Evolutionary conservation across 768 basidiomycete genomes (phyloP), one percentile per base, ranked within the genome.

Genomic region (Russula sp.): DNA sequence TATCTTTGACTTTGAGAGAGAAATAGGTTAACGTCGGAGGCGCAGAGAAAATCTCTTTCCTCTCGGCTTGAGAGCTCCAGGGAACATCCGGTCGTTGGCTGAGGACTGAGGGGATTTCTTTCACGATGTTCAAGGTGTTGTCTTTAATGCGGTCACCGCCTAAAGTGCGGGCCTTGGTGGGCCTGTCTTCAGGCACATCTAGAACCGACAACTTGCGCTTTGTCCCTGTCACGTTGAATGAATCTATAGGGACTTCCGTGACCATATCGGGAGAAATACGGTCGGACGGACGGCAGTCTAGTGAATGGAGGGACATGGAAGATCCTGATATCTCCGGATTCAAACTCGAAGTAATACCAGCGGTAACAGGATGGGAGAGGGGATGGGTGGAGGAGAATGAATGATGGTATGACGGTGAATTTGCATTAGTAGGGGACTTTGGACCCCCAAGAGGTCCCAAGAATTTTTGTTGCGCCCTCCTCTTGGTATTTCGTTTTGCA

Each of bases 111-210:
- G 70, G 69, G 34, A 94, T 80, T 71, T 89, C 85, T 67, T 81
- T 83, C 14, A 84, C 76, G 18, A 59, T 39, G 13, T 44, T 47
- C 16, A 78, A 63, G 32, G 82, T 75, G 62, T 73, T 68, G 39
- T 80, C 83, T 69, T 85, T 75, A 55, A 77, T 70, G 34, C 83
- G 76, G 68, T 86, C 87, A 0, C 89, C 89, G 34, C 90, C 90
- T 31, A 92, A 74, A 16, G 91, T 92, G 56, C 82, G 74, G 14
- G 78, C 66, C 66, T 75, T 78, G 44, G 69, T 69, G 34, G 68
- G 70, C 14, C 71, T 68, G 22, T 77, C 78, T 16, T 77, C 78
- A 8, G 61, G 47, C 1, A 77, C 77, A 54, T 84, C 82, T 49
- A 71, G 55, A 10, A 66, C 74, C 34, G 75, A 77, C 14, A 79